Evolutionary conservation across 106 monocot genomes (phyloP), one percentile per base, ranked within the genome.

Genomic region (Narthecium ossifragum): DNA sequence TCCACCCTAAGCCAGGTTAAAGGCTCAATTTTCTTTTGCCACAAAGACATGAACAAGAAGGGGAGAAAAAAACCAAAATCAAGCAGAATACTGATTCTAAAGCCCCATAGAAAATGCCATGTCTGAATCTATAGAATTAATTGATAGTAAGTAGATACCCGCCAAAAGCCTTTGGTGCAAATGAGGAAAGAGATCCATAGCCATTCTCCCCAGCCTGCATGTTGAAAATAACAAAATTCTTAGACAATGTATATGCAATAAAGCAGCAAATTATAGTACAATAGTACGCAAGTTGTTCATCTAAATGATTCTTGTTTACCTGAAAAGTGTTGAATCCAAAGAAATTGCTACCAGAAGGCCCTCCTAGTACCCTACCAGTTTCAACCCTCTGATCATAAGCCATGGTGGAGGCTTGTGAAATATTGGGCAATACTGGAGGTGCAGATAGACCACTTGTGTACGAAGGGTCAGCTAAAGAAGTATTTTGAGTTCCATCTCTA

Each of bases 381-480:
- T 96, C 94, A 37, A 59, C 51, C 48, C 86, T 77, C 32, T 67
- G 82, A 46, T 96, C 94, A 69, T 83, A 90, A 22, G 78, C 62
- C 50, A 86, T 34, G 38, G 67, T 40, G 38, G 75, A 26, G 30
- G 68, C 61, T 45, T 70, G 67, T 57, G 67, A 68, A 43, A 78
- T 48, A 54, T 64, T 63, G 45, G 89, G 57, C 22, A 84, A 26
- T n/a, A 72, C 21, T 9, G 71, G 32, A 57, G 83, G 80, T 32
- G 71, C 29, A 33, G 78, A 46, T 29, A 76, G 48, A 58, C 69
- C 59, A 36, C 79, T 61, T 5, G 74, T 34, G 36, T 86, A 83
- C 3, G 74, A 41, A 65, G 76, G 17, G n/a, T 86, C 90, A 41
- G 28, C 18, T 13, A 69, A 21, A 47, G 63, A 40, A 47, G 53